phyloP scores from a whole-genome alignment of 208 protist species.

The Crithidia expoeki region DNA sequence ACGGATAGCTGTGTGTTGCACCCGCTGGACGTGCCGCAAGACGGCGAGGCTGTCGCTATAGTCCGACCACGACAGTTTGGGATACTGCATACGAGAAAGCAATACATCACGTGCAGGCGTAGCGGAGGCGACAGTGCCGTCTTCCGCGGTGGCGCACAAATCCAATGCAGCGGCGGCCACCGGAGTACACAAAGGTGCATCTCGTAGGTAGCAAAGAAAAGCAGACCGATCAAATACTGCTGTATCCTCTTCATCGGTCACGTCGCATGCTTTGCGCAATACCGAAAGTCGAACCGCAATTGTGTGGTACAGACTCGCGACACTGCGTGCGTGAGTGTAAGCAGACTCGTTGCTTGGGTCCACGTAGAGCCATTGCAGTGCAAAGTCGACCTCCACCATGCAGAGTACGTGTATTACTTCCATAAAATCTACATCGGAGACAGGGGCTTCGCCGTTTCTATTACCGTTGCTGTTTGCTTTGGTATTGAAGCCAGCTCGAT shows the following conservation, averaged over 20 bases:
- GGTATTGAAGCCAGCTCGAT: background rate
- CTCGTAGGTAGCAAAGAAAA: slow-evolving; percentile 20
- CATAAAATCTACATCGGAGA: background rate
- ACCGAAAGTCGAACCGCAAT: slow-evolving; percentile 28
- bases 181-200: slow-evolving; percentile 19
- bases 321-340: slow-evolving; percentile 57
- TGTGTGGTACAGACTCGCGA: slow-evolving; percentile 55
- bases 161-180: slow-evolving; percentile 10
- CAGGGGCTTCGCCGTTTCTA: too few relatives aligned
- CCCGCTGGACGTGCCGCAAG: slow-evolving; percentile 34
- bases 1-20: slow-evolving; percentile 23
- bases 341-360: slow-evolving; percentile 80
- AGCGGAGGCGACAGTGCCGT: slow-evolving; percentile 17
- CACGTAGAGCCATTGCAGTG: slow-evolving; percentile 61
- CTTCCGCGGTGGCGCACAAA: slow-evolving; percentile 10
- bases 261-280: background rate
- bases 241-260: background rate
- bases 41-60: slow-evolving; percentile 53
- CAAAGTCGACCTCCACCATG: slow-evolving; percentile 58
- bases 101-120: background rate
- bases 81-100: background rate
- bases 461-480: background rate
- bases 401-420: slow-evolving; percentile 37
- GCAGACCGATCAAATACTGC: background rate
- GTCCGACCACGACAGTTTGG: slow-evolving; percentile 38